phyloP scores from a whole-genome alignment of 2,329 filamentous ascomycete genomes.

The Ceratocystis ficicola region DNA sequence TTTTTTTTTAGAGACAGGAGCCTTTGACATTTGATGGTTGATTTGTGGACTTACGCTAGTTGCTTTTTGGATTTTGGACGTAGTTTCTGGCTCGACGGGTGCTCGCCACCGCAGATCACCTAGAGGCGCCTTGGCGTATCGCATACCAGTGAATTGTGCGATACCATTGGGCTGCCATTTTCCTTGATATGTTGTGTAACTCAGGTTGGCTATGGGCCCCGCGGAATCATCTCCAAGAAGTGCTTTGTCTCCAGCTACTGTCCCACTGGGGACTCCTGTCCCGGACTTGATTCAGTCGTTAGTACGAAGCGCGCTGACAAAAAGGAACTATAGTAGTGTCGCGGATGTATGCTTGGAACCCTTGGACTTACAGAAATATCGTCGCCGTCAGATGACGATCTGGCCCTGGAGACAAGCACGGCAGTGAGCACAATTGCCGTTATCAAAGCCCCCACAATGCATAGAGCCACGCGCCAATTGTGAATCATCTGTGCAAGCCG shows the following conservation, averaged over 20 bases:
- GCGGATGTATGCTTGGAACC: too few species aligned
- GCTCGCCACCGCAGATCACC: constrained; percentile 32
- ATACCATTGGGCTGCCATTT: constrained; percentile 17
- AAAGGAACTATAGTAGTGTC: too few species aligned
- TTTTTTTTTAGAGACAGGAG: constrained; percentile 31
- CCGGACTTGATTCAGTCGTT: constrained; percentile 7
- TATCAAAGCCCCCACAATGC: not conserved
- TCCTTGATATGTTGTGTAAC: constrained; percentile 16
- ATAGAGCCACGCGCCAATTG: not conserved
- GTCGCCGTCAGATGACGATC: not conserved
- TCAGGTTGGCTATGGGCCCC: constrained; percentile 10
- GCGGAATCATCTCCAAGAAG: constrained; percentile 4
- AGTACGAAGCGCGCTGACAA: not conserved
- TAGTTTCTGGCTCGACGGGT: constrained; percentile 28
- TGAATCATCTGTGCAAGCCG: not conserved
- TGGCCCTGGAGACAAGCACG: not conserved
- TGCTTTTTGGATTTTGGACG: constrained; percentile 27
- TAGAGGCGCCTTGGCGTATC: constrained; percentile 33
- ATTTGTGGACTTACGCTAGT: constrained; percentile 6
- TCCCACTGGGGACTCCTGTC: constrained; percentile 10
- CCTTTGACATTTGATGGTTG: constrained; percentile 25
- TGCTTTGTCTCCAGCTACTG: not conserved
- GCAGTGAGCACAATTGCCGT: not conserved
- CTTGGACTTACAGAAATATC: not conserved
- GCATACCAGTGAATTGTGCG: constrained; percentile 28